Conservation (phyloP, 345 rosid genomes). For the Mallotus nudiflorus region DNA sequence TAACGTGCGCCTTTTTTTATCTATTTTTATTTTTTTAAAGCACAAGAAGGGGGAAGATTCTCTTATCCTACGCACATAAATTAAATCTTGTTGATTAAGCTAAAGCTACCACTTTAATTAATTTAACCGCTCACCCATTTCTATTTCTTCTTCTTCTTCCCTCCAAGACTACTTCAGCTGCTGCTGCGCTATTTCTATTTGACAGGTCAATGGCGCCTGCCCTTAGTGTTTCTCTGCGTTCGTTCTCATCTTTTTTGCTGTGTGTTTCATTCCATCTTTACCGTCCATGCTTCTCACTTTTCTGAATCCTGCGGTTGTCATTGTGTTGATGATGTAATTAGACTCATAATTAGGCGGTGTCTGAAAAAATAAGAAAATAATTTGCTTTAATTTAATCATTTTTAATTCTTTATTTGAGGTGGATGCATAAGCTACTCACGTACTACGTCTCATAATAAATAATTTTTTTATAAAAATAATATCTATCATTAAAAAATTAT, state of each 20-base stretch:
- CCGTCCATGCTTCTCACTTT: background rate
- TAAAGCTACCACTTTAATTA: conserved; percentile 46
- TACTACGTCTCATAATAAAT: too few species aligned
- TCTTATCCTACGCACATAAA: conserved; percentile 60
- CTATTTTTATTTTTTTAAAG: background rate
- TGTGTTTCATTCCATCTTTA: background rate
- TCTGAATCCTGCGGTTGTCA: too few species aligned
- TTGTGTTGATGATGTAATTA: too few species aligned
- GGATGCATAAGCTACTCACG: too few species aligned
- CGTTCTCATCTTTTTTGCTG: background rate
- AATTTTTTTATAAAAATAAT: too few species aligned
- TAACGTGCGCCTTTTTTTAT: conserved; percentile 48
- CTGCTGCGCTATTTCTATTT: background rate
- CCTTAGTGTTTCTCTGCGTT: background rate
- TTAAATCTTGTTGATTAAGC: conserved; percentile 65
- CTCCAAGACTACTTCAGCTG: conserved; percentile 20
- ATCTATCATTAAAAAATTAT: too few species aligned
- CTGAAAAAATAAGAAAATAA: too few species aligned
- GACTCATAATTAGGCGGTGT: too few species aligned
- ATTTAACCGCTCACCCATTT: conserved; percentile 48
- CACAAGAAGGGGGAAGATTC: conserved; percentile 48
- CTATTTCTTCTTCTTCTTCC: conserved; percentile 23
- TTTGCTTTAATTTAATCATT: too few species aligned
- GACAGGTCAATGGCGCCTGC: background rate
- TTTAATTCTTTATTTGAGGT: too few species aligned